Base-by-base conservation (phyloP, 2,329 filamentous ascomycete species). In the Colletotrichum tofieldiae region DNA sequence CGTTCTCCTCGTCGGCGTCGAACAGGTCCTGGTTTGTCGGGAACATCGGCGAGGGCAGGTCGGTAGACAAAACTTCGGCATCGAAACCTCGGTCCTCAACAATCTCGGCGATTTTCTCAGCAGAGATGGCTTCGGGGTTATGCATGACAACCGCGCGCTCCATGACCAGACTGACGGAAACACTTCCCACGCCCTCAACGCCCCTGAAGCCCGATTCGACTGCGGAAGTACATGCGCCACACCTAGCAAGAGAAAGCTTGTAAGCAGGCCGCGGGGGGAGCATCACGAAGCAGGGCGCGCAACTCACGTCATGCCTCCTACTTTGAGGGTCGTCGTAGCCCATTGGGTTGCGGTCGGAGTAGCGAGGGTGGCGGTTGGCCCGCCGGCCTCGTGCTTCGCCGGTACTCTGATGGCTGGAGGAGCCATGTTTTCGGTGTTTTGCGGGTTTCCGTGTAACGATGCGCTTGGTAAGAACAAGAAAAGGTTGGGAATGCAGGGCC, bases 41-140 rank as follows among this genome's bases (percentile, higher is more conserved):
- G 32, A 84, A 81, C 52, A 85, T 82, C 8, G 88, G 86, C 23
- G 86, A 87, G 1, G 91, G 91, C 41, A 94, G 84, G 80, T 97
- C 93, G 23, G 94, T 95, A 5, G 93, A 91, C n/a, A 97, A 84
- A n/a, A 97, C 89, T 76, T 95, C 90, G 49, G 95, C 95, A 78
- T 98, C 96, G 80, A 98, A 98, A 0, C 95, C 95, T 72, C 94
- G 90, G 81, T 97, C 95, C 78, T 98, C 94, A 75, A 98, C 96
- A 45, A 93, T 94, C 75, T 97, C 94, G 79, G 90, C 91, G 72
- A 98, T 89, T 76, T 92, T 85, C 47, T 95, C 93, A 72, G 94
- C 89, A 18, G 94, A 85, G 65, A 98, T 89, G 64, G 89, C 88
- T 67, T 88, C 84, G 1, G 94, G 91, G 82, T 98, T 93, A 83